A percentile compares a stretch with the other conserved stretches of the same genome.
These are phyloP conservation scores for Sonneratia caseolaris DNA, from an alignment of 345 rosid species.

Conservation along the genomic window DNA sequence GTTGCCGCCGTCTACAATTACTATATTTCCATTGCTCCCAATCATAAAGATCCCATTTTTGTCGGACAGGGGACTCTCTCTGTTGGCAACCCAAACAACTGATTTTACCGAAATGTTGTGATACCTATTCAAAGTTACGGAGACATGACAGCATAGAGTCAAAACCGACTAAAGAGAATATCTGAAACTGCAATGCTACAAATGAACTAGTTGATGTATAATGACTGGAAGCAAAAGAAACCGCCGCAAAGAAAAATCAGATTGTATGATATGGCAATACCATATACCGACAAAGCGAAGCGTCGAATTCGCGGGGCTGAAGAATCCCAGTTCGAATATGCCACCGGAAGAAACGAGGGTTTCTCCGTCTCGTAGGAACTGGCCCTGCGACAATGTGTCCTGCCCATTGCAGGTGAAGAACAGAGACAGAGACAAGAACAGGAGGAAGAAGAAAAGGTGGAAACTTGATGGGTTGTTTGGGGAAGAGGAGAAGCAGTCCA, in stretches of 20 bases:
- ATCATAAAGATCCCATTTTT: conserved; percentile 33
- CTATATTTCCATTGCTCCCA: conserved; percentile 41
- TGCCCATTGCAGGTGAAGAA: conserved; percentile 19
- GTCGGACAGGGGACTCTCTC: conserved; percentile 37
- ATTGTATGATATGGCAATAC: conserved; percentile 17
- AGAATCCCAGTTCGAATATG: conserved; percentile 51
- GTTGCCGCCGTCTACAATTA: conserved; percentile 30
- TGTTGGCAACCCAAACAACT: conserved; percentile 65
- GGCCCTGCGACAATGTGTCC: conserved; percentile 26
- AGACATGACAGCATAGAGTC: background rate
- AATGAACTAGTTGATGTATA: too few species aligned
- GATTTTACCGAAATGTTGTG: conserved; percentile 20
- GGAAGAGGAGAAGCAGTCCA: background rate
- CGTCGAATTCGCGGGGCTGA: conserved; percentile 34
- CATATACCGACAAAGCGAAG: conserved; percentile 52
- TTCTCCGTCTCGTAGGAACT: conserved; percentile 35
- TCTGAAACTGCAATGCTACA: background rate
- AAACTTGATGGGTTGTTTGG: conserved; percentile 1
- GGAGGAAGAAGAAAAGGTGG: conserved; percentile 15
- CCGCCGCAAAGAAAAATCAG: background rate
- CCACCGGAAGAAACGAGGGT: conserved; percentile 23
- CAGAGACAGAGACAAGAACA: conserved; percentile 12
- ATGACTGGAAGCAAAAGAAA: background rate
- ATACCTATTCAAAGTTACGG: background rate
- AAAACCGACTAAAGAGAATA: too few species aligned